Conservation (phyloP, 331 rosid genomes). For the Cydonia oblonga region DNA sequence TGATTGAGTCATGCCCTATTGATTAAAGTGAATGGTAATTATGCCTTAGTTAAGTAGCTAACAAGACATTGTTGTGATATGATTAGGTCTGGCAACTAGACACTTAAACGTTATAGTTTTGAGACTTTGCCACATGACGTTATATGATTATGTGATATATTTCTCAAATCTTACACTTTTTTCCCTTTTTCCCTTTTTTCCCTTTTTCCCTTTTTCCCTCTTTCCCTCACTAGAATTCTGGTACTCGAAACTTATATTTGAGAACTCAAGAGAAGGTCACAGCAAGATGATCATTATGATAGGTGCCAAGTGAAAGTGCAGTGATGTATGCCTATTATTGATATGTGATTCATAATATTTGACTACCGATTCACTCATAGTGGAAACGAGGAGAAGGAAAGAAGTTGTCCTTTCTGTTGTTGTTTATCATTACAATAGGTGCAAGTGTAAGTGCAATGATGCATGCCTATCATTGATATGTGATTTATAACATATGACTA, state of each 20-base stretch:
- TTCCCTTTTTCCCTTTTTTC: background rate
- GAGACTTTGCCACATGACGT: background rate
- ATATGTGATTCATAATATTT: background rate
- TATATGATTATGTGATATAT: background rate
- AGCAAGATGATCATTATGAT: too few relatives aligned
- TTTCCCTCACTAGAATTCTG: background rate
- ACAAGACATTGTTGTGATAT: background rate
- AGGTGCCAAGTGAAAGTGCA: too few relatives aligned
- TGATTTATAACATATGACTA: too few relatives aligned
- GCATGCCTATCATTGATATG: too few relatives aligned
- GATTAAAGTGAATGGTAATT: slow-evolving; percentile 2
- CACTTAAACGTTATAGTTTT: background rate
- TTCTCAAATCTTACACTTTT: background rate
- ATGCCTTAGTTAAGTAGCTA: background rate
- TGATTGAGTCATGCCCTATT: background rate
- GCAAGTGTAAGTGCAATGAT: too few relatives aligned
- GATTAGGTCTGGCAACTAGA: background rate
- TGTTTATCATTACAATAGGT: too few relatives aligned
- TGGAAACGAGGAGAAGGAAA: too few relatives aligned
- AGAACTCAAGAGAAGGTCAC: too few relatives aligned
- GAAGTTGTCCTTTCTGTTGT: too few relatives aligned
- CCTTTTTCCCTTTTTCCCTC: background rate
- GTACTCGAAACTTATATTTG: background rate
- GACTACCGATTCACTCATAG: background rate
- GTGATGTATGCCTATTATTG: background rate